These are phyloP conservation scores for Colletotrichum sp. DNA, from an alignment of 2,329 filamentous ascomycete genomes.

Conservation along the genomic window DNA sequence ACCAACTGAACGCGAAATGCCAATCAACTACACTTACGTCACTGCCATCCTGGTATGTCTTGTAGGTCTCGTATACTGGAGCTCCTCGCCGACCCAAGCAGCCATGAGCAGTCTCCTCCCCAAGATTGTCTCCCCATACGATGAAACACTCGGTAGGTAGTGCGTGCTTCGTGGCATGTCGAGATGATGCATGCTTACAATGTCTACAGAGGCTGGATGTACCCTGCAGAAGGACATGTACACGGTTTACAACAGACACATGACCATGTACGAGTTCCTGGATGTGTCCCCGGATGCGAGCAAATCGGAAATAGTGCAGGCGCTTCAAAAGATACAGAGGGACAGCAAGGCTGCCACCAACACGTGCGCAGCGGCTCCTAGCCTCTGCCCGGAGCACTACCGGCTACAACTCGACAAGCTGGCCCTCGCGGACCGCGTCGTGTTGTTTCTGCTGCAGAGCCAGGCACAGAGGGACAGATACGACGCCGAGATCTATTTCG, in stretches of 20 bases:
- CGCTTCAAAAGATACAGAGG: neutral
- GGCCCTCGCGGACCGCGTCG: neutral
- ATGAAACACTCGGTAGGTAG: neutral
- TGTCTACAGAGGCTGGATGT: neutral
- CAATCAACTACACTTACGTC: neutral
- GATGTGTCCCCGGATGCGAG: neutral
- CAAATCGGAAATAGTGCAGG: neutral
- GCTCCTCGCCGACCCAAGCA: neutral
- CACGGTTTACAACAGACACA: neutral
- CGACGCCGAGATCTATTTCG: neutral
- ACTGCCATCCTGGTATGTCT: neutral
- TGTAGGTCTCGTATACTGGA: neutral
- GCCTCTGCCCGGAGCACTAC: neutral
- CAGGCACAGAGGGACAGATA: neutral
- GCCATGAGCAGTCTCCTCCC: neutral
- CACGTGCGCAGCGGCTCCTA: neutral
- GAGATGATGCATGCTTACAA: neutral
- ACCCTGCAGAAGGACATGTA: neutral
- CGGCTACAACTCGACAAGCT: neutral
- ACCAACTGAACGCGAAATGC: neutral
- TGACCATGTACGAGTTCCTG: neutral
- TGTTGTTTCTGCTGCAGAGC: neutral
- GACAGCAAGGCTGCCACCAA: neutral
- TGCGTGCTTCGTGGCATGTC: fast-evolving
- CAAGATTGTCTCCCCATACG: neutral